Evolutionary conservation across 2,329 filamentous ascomycete genomes (phyloP).

Genomic region (Penicillium sp.): DNA sequence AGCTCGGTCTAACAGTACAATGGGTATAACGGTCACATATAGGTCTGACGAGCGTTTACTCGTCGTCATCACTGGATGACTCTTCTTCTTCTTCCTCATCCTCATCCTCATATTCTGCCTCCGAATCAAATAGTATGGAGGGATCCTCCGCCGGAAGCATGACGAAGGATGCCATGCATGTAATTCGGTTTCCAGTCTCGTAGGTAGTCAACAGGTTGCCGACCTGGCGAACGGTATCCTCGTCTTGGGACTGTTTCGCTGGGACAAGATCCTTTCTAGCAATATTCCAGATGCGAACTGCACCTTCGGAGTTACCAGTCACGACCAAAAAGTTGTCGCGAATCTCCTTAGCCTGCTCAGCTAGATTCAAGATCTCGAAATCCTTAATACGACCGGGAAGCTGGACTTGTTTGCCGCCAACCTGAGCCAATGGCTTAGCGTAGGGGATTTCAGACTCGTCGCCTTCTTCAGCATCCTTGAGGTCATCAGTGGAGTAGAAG

Average conservation of each 20-base stretch:
- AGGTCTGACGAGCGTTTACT: conserved; percentile 20
- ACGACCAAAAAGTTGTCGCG: conserved; percentile 54
- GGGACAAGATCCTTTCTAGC: conserved; percentile 27
- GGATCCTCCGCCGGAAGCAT: conserved; percentile 61
- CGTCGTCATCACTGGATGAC: conserved; percentile 28
- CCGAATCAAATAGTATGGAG: conserved; percentile 57
- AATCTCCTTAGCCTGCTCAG: conserved; percentile 29
- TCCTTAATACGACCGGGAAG: conserved; percentile 78
- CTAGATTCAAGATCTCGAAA: conserved; percentile 61
- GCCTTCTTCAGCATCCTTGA: conserved; percentile 39
- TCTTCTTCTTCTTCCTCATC: conserved; percentile 31
- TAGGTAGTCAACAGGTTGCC: conserved; percentile 70
- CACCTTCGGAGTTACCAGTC: conserved; percentile 78
- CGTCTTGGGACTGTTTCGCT: conserved; percentile 16
- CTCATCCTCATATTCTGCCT: conserved; percentile 40
- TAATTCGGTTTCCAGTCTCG: conserved; percentile 82
- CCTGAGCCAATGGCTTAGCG: conserved; percentile 59
- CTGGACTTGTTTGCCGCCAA: conserved; percentile 68
- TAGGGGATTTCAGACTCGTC: conserved; percentile 56
- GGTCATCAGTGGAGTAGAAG: conserved; percentile 66
- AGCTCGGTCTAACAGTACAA: conserved; percentile 19
- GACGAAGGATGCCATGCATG: conserved; percentile 77
- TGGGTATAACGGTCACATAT: conserved; percentile 22
- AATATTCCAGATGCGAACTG: conserved; percentile 71
- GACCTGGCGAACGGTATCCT: conserved; percentile 41